phyloP scores from a whole-genome alignment of 495 filamentous ascomycete genomes.

The Penicillium ochrochloron region DNA sequence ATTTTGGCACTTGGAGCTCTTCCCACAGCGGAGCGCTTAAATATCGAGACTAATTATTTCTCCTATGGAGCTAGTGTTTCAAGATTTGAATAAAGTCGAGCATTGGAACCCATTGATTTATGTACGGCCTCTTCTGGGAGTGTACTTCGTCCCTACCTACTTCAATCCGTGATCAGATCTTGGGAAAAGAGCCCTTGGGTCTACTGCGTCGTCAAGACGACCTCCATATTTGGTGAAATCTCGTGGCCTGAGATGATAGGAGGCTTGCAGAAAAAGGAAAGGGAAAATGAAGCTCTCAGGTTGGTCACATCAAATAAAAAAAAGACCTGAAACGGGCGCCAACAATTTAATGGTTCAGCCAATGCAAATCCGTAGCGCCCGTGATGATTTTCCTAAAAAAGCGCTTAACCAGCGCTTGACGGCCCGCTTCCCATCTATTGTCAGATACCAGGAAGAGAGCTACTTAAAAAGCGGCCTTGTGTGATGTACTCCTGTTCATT shows the following conservation, averaged over 20 bases:
- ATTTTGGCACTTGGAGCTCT: background rate
- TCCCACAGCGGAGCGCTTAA: slow-evolving; percentile 2
- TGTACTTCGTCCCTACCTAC: background rate
- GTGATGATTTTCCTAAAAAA: slow-evolving; percentile 6
- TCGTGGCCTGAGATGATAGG: background rate
- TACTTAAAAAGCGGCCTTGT: background rate
- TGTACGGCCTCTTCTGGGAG: background rate
- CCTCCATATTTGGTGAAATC: background rate
- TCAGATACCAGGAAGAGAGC: background rate
- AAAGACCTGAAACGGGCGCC: slow-evolving; percentile 8
- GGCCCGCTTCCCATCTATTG: background rate
- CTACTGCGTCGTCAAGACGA: background rate
- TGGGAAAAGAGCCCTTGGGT: background rate
- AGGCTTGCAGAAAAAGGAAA: background rate
- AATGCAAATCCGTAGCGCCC: slow-evolving; percentile 7
- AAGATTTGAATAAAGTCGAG: background rate
- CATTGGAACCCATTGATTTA: background rate
- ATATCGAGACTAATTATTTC: background rate
- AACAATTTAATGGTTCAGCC: slow-evolving; percentile 12
- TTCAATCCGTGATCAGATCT: background rate
- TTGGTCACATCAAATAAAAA: background rate
- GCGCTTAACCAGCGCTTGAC: slow-evolving; percentile 12
- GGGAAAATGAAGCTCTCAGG: background rate
- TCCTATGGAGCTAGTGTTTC: slow-evolving; percentile 1
- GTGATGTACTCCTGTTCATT: background rate